Base-by-base conservation (phyloP, 176 grass and related monocot species). In the Aegilops speltoides region DNA sequence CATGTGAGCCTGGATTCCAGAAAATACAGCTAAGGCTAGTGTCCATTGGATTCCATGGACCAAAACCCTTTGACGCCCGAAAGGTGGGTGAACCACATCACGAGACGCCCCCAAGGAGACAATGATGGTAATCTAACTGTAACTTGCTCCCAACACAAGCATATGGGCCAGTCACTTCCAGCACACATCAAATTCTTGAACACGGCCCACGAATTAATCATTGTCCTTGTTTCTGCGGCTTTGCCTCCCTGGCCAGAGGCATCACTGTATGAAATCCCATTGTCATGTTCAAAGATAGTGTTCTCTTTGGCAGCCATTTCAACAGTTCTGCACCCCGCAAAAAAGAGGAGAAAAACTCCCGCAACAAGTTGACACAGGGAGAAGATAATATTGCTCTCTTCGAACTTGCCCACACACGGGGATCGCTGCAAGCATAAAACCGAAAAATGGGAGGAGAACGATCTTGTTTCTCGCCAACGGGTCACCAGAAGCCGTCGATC, bases 31-130 rank as follows among this genome's bases (percentile, higher is more conserved):
- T 67, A 69, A 68, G 56, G 56, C 56, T 8, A 59, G 10, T 22
- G 15, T 75, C 20, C 19, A 38, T 54, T 54, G 61, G 61, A 36
- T 34, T 7, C 60, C 22, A 56, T 77, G 40, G 22, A 76, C 22
- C 23, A 33, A 32, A 59, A 13, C 2, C 36, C 36, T 29, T 3
- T 14, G 60, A 61, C 4, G 23, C 45, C 15, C 26, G 76, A 76
- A 85, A 76, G 31, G 9, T 67, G 84, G 31, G 9, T 67, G 84
- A 16, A 65, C 3, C 71, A 32, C 43, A 87, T 57, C 61, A 82
- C 23, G 23, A 15, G 11, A 31, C 20, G 46, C 14, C 45, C 33
- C 54, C 17, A 7, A 57, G 24, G 68, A 46, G 26, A 60, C 2
- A 68, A 68, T 4, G 12, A 13, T 16, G 17, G 19, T 12, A 24